Base-by-base conservation (phyloP, 805 yeast species). In the Saccharomyces cerevisiae region DNA sequence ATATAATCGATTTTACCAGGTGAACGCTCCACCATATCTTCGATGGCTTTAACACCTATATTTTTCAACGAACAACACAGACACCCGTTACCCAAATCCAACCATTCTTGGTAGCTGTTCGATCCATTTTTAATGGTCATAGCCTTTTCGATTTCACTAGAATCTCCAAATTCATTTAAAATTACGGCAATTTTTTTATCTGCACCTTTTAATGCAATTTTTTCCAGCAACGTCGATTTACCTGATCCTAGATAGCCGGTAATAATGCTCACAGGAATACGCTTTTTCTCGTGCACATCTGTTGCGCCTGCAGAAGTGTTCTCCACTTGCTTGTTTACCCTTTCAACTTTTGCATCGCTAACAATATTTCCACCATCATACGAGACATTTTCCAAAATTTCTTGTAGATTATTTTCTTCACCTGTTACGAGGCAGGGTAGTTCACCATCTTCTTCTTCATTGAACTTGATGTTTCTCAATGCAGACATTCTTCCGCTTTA, bases 161-260 rank as follows among this genome's bases (percentile, higher is more conserved):
- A 84, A 68, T 89, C 95, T 13, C 96, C 96, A 75, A 89, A 89
- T 69, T 91, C 97, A 71, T 92, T 92, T 63, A 94, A 73, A 13
- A 94, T 90, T 6, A 94, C 89, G 0, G 99, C 99, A 29, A 94
- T 78, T 63, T 84, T 80, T 68, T 82, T 80, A 53, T 79, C 82
- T n/a, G 89, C 82, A 10, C 71, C 70, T 51, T 79, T 80, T 54
- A 78, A 72, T 1, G 96, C 89, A 17, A 94, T 81, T 54, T 78
- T 76, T 52, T 88, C 89, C 28, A 94, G 74, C 49, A 94, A 70
- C 0, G 98, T 92, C 0, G 94, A 85, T 65, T 94, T 94, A 1
- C 99, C 99, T 11, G 96, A 85, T 0, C 99, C 99, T 43, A 94
- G 72, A 66, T 91, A 94, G 2, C 99, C 99, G 0, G 99, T 92